Evolutionary conservation across 179 eudicot species (phyloP).

Genomic region (Spinacia oleracea): DNA sequence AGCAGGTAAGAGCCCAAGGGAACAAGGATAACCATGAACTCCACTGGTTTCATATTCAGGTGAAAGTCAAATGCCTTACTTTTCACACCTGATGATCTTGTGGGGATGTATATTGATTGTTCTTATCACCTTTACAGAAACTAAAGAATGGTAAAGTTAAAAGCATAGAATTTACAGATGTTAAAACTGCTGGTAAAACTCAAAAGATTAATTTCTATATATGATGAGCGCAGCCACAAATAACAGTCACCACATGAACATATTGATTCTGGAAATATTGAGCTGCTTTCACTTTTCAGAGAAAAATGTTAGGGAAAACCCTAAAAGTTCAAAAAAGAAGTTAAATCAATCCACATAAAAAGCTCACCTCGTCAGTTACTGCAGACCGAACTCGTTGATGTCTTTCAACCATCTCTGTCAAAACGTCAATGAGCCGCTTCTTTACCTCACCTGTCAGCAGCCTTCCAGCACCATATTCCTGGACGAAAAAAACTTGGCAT

Average conservation of each 20-base stretch:
- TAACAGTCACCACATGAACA: background rate
- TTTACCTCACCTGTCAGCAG: conserved; percentile 96
- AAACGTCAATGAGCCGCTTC: conserved; percentile 71
- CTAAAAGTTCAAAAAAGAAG: background rate
- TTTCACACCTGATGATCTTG: background rate
- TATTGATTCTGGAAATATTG: background rate
- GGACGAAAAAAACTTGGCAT: conserved; percentile 10
- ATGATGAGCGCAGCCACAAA: background rate
- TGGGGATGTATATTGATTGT: background rate
- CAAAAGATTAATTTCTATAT: background rate
- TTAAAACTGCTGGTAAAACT: background rate
- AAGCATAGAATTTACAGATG: background rate
- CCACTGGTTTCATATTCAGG: background rate
- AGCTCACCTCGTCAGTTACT: conserved; percentile 84
- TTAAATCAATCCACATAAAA: background rate
- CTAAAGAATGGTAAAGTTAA: background rate
- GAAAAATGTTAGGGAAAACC: background rate
- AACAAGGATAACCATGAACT: background rate
- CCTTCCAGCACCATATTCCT: conserved; percentile 92
- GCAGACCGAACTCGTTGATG: conserved; percentile 84
- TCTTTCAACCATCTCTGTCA: conserved; percentile 84
- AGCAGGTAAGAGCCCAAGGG: background rate
- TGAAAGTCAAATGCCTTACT: background rate
- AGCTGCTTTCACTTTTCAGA: background rate
- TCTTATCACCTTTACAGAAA: background rate